Percentiles rank a stretch among this genome's conserved stretches.
Conservation (phyloP, 768 basidiomycete genomes). For the Phylloporus arenicola region DNA sequence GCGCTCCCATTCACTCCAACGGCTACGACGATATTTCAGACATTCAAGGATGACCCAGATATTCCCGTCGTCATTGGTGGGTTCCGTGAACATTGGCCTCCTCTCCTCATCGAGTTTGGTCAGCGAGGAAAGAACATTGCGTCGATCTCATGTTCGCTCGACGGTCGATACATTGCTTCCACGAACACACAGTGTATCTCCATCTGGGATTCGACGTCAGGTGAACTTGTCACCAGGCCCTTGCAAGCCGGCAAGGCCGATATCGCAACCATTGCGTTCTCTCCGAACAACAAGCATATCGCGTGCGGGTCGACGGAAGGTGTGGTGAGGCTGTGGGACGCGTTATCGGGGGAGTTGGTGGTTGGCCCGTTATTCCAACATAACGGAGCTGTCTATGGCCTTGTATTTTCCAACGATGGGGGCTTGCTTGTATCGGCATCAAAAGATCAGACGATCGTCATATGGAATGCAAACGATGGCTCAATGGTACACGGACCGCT, state of each 20-base stretch:
- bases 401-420: conserved; percentile 30
- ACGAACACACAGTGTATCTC: conserved; percentile 16
- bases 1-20: conserved; percentile 31
- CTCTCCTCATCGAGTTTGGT: conserved; percentile 28
- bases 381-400: conserved; percentile 16
- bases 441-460: conserved; percentile 21
- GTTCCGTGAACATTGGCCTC: conserved; percentile 29
- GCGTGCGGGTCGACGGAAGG: conserved; percentile 22
- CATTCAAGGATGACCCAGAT: conserved; percentile 23
- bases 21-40: conserved; percentile 19
- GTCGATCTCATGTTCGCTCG: conserved; percentile 22
- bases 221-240: conserved; percentile 19
- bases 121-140: conserved; percentile 9
- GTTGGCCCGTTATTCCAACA: conserved; percentile 17
- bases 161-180: conserved; percentile 28
- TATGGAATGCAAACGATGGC: conserved; percentile 21
- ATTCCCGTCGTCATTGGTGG: conserved; percentile 24
- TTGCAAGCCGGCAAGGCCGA: conserved; percentile 8
- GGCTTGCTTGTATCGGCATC: conserved; percentile 23
- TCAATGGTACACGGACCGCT: conserved; percentile 14
- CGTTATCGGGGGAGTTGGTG: conserved; percentile 19
- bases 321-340: conserved; percentile 25
- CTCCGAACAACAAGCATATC: conserved; percentile 22
- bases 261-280: conserved; percentile 24
- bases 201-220: conserved; percentile 27